These are phyloP conservation scores for Saccharomycopsis crataegensis DNA, from an alignment of 1,139 yeast genomes.

Conservation along the genomic window DNA sequence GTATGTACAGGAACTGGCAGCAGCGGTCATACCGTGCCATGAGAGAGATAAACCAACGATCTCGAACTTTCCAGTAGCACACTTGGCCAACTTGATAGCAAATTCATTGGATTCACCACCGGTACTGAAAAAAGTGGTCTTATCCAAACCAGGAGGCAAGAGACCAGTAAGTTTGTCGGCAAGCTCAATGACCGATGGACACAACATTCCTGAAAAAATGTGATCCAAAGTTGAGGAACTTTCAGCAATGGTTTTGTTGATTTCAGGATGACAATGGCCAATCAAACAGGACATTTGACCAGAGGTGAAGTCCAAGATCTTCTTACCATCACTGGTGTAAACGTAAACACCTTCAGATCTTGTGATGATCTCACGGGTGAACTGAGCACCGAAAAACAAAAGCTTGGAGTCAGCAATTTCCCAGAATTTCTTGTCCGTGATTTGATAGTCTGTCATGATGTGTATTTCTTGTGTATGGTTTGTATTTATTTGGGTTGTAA, in stretches of 20 bases:
- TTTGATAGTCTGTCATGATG: background rate
- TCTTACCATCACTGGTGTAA: conserved; percentile 21
- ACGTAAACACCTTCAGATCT: conserved; percentile 21
- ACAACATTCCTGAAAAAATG: conserved; percentile 25
- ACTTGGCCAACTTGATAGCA: conserved; percentile 25
- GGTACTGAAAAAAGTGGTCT: conserved; percentile 24
- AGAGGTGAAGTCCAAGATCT: conserved; percentile 25
- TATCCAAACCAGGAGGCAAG: conserved; percentile 24
- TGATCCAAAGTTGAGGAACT: conserved; percentile 24
- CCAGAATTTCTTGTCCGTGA: conserved; percentile 1
- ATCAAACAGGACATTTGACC: conserved; percentile 27
- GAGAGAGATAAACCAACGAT: conserved; percentile 26
- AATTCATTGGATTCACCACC: conserved; percentile 26
- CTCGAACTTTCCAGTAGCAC: conserved; percentile 25
- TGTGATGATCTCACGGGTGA: conserved; percentile 4
- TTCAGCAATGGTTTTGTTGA: conserved; percentile 21
- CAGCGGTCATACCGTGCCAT: conserved; percentile 28
- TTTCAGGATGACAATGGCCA: conserved; percentile 26
- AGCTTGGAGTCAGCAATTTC: conserved; percentile 5
- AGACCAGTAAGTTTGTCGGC: conserved; percentile 23
- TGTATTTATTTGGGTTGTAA: too few relatives aligned
- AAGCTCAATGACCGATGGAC: conserved; percentile 25
- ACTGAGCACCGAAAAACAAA: conserved; percentile 4
- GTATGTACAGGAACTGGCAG: conserved; percentile 24
- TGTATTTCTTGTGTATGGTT: too few relatives aligned